Evolutionary conservation across 73 alveolate species (phyloP).

Genomic region (Paramecium primaurelia): DNA sequence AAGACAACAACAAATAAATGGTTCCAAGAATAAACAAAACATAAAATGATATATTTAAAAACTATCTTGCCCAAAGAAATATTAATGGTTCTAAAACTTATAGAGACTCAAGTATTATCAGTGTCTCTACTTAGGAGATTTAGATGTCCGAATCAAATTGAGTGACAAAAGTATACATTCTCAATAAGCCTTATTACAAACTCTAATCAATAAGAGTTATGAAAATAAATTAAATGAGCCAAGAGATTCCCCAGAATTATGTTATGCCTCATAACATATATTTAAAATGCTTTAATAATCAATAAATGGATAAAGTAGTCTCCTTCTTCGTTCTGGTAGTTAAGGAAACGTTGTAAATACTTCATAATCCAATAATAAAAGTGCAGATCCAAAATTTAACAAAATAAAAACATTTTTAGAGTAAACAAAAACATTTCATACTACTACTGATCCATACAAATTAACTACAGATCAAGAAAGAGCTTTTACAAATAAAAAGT

Average conservation of each 20-base stretch:
- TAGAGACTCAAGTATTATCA: constrained; percentile 4
- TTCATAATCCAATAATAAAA: not conserved
- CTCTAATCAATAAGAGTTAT: not conserved
- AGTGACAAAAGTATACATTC: constrained; percentile 7
- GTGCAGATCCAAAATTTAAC: not conserved
- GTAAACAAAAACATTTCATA: not conserved
- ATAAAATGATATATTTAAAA: not conserved
- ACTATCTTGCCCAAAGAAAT: not conserved
- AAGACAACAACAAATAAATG: not conserved
- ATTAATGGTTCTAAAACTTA: not conserved
- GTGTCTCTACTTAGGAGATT: constrained; percentile 16
- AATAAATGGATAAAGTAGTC: not conserved
- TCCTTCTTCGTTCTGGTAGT: not conserved
- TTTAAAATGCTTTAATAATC: not conserved
- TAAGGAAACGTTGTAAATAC: not conserved
- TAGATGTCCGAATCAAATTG: constrained; percentile 3
- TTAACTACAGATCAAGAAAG: not conserved
- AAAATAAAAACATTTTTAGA: not conserved
- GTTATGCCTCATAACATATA: not conserved
- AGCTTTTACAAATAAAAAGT: not conserved
- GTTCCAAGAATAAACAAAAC: not conserved
- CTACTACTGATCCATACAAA: not conserved
- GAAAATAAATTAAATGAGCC: not conserved
- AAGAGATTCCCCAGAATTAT: not conserved
- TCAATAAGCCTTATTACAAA: not conserved